phyloP scores from a whole-genome alignment of 257 asterid genomes.

The Rhazya stricta region DNA sequence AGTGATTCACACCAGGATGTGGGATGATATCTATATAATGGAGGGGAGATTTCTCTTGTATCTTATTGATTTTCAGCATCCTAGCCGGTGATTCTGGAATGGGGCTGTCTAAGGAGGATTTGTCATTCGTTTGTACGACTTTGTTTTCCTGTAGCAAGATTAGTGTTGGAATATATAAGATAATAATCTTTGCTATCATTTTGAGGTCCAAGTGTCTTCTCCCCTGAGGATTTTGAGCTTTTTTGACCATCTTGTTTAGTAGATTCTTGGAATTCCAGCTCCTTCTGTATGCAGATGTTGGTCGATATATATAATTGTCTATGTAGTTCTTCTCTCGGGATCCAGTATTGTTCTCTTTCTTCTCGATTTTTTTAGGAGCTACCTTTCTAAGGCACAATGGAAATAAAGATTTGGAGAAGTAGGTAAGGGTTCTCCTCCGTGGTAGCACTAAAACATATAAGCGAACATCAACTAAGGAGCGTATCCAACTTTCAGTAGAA shows the following conservation, averaged over 20 bases:
- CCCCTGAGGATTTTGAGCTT: neutral
- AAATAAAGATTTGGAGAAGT: too few relatives aligned
- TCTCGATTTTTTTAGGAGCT: neutral
- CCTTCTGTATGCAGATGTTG: neutral
- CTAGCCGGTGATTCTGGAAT: conserved; percentile 9
- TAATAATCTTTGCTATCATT: neutral
- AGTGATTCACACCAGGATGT: conserved; percentile 6
- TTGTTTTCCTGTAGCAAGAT: neutral
- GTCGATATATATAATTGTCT: neutral
- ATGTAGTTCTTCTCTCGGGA: neutral
- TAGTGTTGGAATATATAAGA: neutral
- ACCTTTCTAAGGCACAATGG: neutral
- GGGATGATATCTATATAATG: neutral
- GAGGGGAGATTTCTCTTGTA: conserved; percentile 12
- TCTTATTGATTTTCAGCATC: conserved; percentile 8
- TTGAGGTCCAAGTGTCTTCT: neutral
- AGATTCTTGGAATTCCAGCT: neutral
- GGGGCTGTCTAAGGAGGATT: too few relatives aligned
- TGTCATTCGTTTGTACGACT: neutral
- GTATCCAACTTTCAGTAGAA: too few relatives aligned
- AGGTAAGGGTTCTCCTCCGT: neutral
- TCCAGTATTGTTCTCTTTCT: neutral
- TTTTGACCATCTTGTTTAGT: neutral
- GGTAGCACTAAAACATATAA: neutral
- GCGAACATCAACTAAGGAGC: neutral